phyloP scores from a whole-genome alignment of 768 basidiomycete species.

The Cystobasidium tubakii region DNA sequence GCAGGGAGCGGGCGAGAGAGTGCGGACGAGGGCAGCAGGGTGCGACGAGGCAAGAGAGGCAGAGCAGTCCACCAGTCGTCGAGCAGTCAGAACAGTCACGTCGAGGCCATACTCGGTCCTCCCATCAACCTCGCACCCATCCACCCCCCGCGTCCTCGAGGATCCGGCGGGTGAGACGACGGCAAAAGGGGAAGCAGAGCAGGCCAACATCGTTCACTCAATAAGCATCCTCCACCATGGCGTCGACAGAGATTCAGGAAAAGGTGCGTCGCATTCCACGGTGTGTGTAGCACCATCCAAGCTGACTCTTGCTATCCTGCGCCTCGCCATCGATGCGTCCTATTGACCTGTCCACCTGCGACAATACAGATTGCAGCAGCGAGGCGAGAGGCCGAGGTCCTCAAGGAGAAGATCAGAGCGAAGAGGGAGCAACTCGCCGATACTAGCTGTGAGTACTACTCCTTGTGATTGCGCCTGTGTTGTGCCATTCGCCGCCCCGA shows the following conservation, averaged over 20 bases:
- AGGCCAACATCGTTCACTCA: not conserved
- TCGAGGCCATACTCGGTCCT: not conserved
- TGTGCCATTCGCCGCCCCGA: not conserved
- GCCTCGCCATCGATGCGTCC: no score
- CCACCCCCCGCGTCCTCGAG: not conserved
- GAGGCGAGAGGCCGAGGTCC: conserved; percentile 86
- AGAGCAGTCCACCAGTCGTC: no score
- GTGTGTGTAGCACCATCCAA: not conserved
- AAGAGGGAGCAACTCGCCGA: conserved; percentile 97
- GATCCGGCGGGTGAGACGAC: no score
- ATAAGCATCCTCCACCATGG: conserved; percentile 15
- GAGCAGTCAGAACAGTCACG: no score
- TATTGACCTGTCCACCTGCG: not conserved
- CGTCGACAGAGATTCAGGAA: conserved; percentile 44
- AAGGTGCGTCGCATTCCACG: conserved; percentile 22
- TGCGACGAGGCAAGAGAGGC: no score
- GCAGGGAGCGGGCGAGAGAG: not conserved
- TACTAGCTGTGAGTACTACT: conserved; percentile 72
- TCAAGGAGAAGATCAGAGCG: conserved; percentile 98
- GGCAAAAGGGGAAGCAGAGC: no score
- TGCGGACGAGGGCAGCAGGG: no score
- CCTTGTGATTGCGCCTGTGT: not conserved
- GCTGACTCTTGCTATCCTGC: conserved; percentile 1
- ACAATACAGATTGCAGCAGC: conserved; percentile 70
- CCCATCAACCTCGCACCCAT: not conserved